Evolutionary conservation across 2,329 filamentous ascomycete species (phyloP), one percentile per base, ranked within the genome.

Genomic region (Cladophialophora chaetospira): DNA sequence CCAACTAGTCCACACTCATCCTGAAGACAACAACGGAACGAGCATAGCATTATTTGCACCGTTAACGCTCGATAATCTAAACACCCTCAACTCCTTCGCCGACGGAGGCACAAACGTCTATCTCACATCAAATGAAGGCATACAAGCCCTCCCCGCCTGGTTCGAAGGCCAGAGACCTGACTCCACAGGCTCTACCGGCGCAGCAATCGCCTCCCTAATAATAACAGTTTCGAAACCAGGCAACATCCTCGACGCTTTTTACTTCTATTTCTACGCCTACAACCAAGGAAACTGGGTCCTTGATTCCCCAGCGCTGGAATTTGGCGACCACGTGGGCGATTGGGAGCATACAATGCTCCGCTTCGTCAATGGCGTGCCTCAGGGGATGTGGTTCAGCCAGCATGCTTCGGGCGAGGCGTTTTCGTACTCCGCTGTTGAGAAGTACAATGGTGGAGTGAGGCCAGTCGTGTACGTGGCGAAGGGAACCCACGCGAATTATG

Each of bases 401-500:
- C 86, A 88, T 67, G 70, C 75, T 26, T 77, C 79, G 60, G 86
- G 86, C 3, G 75, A 88, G 69, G 85, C 85, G 1, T 88, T 87
- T 68, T 77, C 74, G 2, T 88, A 85, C 65, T 38, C 48, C 9
- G 62, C 71, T 3, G 74, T 77, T 1, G 73, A 82, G 1, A 77
- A 85, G 60, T 48, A 31, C 10, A 77, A 76, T 3, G 68, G 73
- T 42, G 78, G 77, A 2, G 65, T 73, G 2, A 73, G 84, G 56
- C 84, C 85, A 1, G 71, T 87, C 26, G 73, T 75, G 21, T 88
- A 84, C 68, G 79, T 79, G 1, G 79, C 80, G 0, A 81, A 82
- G 46, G 86, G 85, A 6, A 81, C 79, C 0, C 86, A 88, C 69
- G 86, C 85, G 6, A 83, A 83, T 65, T 88, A 88, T 67, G 82